phyloP scores from a whole-genome alignment of 1,139 yeast genomes.

The Arxiozyma heterogenica region DNA sequence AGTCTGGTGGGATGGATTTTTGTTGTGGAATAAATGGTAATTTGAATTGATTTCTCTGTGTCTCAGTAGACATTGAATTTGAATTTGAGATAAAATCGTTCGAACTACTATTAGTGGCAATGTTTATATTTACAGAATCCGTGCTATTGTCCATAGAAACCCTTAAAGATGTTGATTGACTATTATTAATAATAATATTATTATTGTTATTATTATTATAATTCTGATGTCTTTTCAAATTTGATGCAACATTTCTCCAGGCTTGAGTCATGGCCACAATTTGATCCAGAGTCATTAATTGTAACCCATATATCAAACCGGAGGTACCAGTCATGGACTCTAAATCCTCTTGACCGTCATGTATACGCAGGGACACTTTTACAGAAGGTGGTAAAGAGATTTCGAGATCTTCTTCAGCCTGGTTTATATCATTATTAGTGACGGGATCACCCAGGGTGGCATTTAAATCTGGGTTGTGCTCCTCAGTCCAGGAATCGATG shows the following conservation, averaged over 20 bases:
- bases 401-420: constrained; percentile 56
- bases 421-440: constrained; percentile 50
- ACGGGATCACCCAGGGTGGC: constrained; percentile 55
- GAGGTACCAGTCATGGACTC: constrained; percentile 43
- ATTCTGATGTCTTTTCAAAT: constrained; percentile 31
- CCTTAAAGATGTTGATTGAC: constrained; percentile 1
- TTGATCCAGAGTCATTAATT: constrained; percentile 56
- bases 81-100: constrained; percentile 4
- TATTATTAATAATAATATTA: too few species aligned
- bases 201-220: too few species aligned
- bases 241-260: constrained; percentile 57
- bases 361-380: constrained; percentile 48
- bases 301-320: constrained; percentile 56
- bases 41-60: constrained; percentile 24
- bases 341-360: constrained; percentile 59
- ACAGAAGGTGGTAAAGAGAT: constrained; percentile 52
- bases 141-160: constrained; percentile 2
- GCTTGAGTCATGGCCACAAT: constrained; percentile 53
- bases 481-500: constrained; percentile 51
- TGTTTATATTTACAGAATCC: constrained; percentile 2
- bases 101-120: background rate
- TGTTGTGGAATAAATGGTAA: constrained; percentile 46
- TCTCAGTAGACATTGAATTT: background rate
- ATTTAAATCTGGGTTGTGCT: constrained; percentile 46
- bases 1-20: constrained; percentile 63